Evolutionary conservation across 768 basidiomycete genomes (phyloP), one percentile per base, ranked within the genome.

Genomic region (Tylopilus intermedius): DNA sequence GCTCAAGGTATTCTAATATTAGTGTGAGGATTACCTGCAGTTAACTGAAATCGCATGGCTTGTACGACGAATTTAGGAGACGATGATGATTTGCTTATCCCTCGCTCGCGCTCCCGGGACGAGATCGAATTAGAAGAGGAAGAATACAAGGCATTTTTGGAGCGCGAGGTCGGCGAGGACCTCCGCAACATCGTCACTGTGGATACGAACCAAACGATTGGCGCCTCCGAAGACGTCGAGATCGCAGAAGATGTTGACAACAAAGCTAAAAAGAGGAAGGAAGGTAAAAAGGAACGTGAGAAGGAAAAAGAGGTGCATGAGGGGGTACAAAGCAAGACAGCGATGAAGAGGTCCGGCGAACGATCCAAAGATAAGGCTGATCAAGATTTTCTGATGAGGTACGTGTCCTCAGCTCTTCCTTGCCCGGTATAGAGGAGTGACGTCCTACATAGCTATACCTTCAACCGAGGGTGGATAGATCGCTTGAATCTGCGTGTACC

Each of bases 391-490:
- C 72, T 97, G 48, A 78, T 93, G 74, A 88, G 90, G 94, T 96
- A 61, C 49, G 89, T 74, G 15, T 53, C 33, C 33, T 21, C 14
- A 2, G 33, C 6, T 15, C 18, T 33, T 35, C 35, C 14, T 15
- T 50, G 8, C 39, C 42, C 32, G n/a, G 38, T 18, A 18, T 18
- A 18, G 32, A 26, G 9, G 14, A 45, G 22, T 58, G 45, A 57
- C 46, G 3, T 32, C 49, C 48, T 37, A 1, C 8, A 5, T 62
- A 97, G 94, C 69, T 99, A 96, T 68, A 96, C 98, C 58, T 76
- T 97, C 21, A 94, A 95, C 67, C 90, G 96, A 27, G 96, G 95
- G 1, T 99, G 96, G 96, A 84, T 99, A 45, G 96, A 98, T 69
- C 81, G 79, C 45, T 76, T 84, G 2, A 72, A 79, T 21, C 76